Base-by-base conservation (phyloP, 1,284 basidiomycete genomes). In the Hymenochaete sp. region DNA sequence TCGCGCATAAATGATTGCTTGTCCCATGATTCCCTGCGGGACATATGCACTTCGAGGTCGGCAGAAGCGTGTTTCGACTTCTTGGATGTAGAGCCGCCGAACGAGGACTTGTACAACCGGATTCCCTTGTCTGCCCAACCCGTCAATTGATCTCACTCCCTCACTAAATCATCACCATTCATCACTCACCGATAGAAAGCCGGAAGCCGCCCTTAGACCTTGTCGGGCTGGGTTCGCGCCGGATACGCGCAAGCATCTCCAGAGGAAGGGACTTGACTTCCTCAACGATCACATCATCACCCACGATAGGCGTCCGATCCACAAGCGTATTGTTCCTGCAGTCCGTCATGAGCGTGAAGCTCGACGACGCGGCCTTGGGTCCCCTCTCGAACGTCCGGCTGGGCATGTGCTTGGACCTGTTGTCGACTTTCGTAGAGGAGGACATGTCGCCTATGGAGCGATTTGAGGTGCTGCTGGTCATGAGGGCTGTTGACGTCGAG, bases 151-250 rank as follows among this genome's bases (percentile, higher is more conserved):
- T n/a, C n/a, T n/a, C n/a, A n/a, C n/a, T n/a, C n/a, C n/a, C n/a
- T n/a, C n/a, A n/a, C n/a, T n/a, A n/a, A n/a, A n/a, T n/a, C n/a
- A n/a, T n/a, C n/a, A n/a, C n/a, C n/a, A n/a, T n/a, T n/a, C n/a
- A n/a, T 4, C n/a, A 57, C 69, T 31, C 53, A 83, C 83, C 82
- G 50, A 87, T 74, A 2, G 82, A 86, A 51, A 72, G 67, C 58
- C 73, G 82, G 51, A 87, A 67, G 47, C 73, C 76, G 51, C 84
- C 81, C 59, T 73, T 83, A 55, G 85, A 61, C 9, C 63, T 48
- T 39, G 58, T 64, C 27, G 67, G 52, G 4, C 59, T 43, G 9
- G 53, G 46, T 5, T 48, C 47, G 10, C 45, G 42, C 6, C 45
- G 16, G 21, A 44, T 38, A 16, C 44, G 38, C 26, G 43, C 38